Evolutionary conservation across 345 rosid genomes (phyloP), one percentile per base, ranked within the genome.

Genomic region (Sisymbrium altissimum): DNA sequence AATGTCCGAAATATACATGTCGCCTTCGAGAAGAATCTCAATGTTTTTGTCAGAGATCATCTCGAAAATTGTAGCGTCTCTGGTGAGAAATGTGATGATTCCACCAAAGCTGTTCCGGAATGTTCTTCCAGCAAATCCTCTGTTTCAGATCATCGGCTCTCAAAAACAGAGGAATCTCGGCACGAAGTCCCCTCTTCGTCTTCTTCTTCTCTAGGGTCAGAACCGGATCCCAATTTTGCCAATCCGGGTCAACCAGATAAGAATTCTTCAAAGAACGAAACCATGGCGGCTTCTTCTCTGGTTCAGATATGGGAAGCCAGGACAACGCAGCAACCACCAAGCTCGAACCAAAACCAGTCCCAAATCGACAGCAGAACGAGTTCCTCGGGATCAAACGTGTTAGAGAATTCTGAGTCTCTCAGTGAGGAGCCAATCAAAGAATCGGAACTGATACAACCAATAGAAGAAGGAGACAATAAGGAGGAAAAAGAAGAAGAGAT

Each of bases 241-340:
- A 15, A 64, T 19, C 30, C 71, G 7, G 46, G 69, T 50, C 78
- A 76, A 57, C 71, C 52, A 2, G 79, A 62, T 14, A 41, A 70
- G 46, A 56, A 45, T 12, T 30, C 76, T 8, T 38, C 66, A 1
- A 64, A 3, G 36, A 59, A 41, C 0, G 70, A 59, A 7, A 83
- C 70, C 17, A 79, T 18, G 17, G 89, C 87, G 0, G 97, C 98
- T 36, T 91, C 96, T 21, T 93, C 97, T 7, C 88, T 93, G 8
- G 98, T 93, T 40, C 97, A 89, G 77, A 89, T 91, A 66, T 93
- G 98, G 96, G 97, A 93, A 70, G 92, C 94, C 1, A 86, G 91
- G 80, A 77, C 87, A n/a, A 75, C 79, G 9, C 75, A 82, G 15
- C 85, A 76, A 41, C 80, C 81, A 64, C 71, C 77, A 8, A 76